Percentiles rank a stretch among this genome's conserved stretches.
phyloP scores from a whole-genome alignment of 148 eudicot genomes.

The Fagopyrum esculentum region DNA sequence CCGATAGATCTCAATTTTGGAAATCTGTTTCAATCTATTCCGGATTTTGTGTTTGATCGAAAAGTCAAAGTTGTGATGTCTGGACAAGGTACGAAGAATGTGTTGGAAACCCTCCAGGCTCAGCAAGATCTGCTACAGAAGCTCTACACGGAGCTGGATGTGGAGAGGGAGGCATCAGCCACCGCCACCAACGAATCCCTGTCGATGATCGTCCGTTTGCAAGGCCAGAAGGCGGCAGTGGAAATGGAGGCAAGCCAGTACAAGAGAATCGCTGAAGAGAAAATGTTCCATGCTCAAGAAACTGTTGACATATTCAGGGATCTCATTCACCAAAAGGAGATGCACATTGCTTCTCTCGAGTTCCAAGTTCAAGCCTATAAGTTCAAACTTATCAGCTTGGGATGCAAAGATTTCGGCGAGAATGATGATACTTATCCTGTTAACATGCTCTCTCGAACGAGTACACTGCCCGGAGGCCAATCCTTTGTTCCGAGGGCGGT shows the following conservation, averaged over 20 bases:
- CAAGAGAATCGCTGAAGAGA: slow-evolving; percentile 87
- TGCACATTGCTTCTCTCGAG: slow-evolving; percentile 78
- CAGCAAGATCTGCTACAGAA: slow-evolving; percentile 78
- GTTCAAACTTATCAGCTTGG: slow-evolving; percentile 63
- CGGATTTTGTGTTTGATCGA: background rate
- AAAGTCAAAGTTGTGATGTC: slow-evolving; percentile 25
- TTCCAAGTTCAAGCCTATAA: slow-evolving; percentile 77
- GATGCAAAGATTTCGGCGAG: slow-evolving; percentile 40
- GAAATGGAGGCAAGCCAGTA: slow-evolving; percentile 90
- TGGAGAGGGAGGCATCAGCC: slow-evolving; percentile 78
- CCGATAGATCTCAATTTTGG: background rate
- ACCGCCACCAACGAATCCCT: slow-evolving; percentile 78
- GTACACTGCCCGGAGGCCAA: slow-evolving; percentile 24
- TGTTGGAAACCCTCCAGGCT: slow-evolving; percentile 61
- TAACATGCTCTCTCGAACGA: slow-evolving; percentile 45
- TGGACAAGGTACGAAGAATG: slow-evolving; percentile 20
- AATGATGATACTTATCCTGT: slow-evolving; percentile 51
- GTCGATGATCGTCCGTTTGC: slow-evolving; percentile 82
- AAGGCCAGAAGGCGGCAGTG: slow-evolving; percentile 83
- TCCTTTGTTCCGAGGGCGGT: slow-evolving; percentile 15
- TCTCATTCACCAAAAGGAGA: slow-evolving; percentile 73
- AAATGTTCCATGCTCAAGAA: slow-evolving; percentile 74
- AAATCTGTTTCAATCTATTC: background rate
- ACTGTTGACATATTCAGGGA: slow-evolving; percentile 63
- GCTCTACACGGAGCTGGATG: slow-evolving; percentile 82